A percentile compares a stretch with the other conserved stretches of the same genome.
These are phyloP conservation scores for Agrostemma githago DNA, from an alignment of 148 eudicot species.

Conservation along the genomic window DNA sequence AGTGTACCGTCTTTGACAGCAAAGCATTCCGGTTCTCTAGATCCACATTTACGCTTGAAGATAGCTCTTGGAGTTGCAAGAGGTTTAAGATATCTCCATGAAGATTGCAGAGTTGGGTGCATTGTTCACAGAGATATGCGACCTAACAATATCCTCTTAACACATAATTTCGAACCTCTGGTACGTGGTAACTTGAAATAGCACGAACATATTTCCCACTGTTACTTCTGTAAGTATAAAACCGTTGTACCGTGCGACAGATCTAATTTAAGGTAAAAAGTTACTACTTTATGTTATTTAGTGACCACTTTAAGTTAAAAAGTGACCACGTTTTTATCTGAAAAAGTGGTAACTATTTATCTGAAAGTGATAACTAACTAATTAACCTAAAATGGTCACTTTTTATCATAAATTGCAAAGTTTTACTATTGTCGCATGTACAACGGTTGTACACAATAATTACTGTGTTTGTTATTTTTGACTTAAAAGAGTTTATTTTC, in stretches of 20 bases:
- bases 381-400: too few species aligned
- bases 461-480: too few species aligned
- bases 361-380: too few species aligned
- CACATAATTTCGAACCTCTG: conserved; percentile 90
- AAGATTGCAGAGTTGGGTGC: conserved; percentile 94
- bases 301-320: too few species aligned
- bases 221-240: background rate
- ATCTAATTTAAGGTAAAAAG: too few species aligned
- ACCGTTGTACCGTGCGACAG: too few species aligned
- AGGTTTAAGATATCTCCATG: conserved; percentile 88
- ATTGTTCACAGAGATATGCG: conserved; percentile 77
- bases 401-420: too few species aligned
- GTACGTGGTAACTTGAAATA: conserved; percentile 30
- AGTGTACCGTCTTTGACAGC: conserved; percentile 35
- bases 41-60: conserved; percentile 58
- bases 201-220: background rate
- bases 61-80: conserved; percentile 85
- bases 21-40: conserved; percentile 39
- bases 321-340: too few species aligned
- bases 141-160: conserved; percentile 77
- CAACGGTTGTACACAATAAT: too few species aligned
- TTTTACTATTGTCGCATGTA: too few species aligned
- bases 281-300: too few species aligned
- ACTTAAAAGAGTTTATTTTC: background rate
- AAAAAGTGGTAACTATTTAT: too few species aligned